A percentile compares a stretch with the other conserved stretches of the same genome.
phyloP scores from a whole-genome alignment of 805 yeast species.

The Lipomyces kockii region DNA sequence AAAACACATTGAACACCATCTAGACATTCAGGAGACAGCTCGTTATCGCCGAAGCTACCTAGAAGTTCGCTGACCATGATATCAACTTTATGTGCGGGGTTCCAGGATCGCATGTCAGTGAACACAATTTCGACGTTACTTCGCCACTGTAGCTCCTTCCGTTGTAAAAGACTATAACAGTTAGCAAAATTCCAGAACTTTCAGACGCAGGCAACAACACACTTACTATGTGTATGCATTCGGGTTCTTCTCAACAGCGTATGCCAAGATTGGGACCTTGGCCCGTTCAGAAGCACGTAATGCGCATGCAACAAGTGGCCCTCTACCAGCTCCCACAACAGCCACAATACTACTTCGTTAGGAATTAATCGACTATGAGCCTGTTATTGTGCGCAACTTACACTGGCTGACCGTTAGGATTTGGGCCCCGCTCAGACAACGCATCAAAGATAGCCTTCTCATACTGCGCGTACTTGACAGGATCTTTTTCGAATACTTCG shows the following conservation, averaged over 20 bases:
- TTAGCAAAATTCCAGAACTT: neutral
- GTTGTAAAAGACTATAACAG: conserved; percentile 48
- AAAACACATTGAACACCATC: conserved; percentile 49
- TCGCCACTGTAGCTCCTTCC: conserved; percentile 60
- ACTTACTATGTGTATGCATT: conserved; percentile 52
- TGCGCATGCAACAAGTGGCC: conserved; percentile 70
- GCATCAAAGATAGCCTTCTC: conserved; percentile 66
- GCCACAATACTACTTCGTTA: conserved; percentile 47
- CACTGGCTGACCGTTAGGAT: neutral
- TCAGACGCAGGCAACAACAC: neutral
- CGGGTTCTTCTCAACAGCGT: conserved; percentile 75
- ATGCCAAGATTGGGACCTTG: conserved; percentile 44
- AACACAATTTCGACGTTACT: conserved; percentile 55
- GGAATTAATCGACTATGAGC: neutral
- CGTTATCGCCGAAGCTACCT: conserved; percentile 94
- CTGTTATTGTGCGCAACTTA: neutral
- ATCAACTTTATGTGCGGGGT: conserved; percentile 50
- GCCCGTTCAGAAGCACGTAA: conserved; percentile 49
- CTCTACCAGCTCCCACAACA: conserved; percentile 87
- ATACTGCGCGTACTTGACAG: conserved; percentile 69
- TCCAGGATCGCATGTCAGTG: conserved; percentile 64
- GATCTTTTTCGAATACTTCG: conserved; percentile 71
- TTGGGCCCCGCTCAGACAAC: conserved; percentile 39
- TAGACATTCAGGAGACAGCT: conserved; percentile 82
- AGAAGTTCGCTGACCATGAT: conserved; percentile 78